Percentiles rank a stretch among this genome's conserved stretches.
Evolutionary conservation across 257 asterid species (phyloP).

Genomic region (Schizonepeta tenuifolia): DNA sequence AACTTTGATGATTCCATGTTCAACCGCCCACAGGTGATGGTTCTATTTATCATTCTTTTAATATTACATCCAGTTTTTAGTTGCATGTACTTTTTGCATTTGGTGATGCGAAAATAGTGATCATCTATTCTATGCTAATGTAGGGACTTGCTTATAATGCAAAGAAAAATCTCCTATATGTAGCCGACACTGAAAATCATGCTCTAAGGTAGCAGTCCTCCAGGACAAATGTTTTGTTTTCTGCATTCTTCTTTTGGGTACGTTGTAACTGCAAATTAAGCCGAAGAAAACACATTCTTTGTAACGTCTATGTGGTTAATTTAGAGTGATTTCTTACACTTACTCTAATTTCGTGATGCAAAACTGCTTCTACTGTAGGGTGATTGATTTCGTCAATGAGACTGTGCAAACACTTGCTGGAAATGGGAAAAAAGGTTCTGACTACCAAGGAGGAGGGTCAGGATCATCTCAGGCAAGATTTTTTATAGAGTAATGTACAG

Average conservation of each 20-base stretch:
- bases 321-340: background rate
- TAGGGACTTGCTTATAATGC: constrained; percentile 92
- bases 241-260: constrained; percentile 3
- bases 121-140: constrained; percentile 12
- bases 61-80: constrained; percentile 5
- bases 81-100: constrained; percentile 13
- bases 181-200: constrained; percentile 98
- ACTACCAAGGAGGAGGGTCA: constrained; percentile 87
- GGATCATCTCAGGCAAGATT: constrained; percentile 86
- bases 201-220: constrained; percentile 74
- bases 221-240: constrained; percentile 2
- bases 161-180: constrained; percentile 85
- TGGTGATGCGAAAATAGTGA: constrained; percentile 5
- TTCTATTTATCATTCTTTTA: constrained; percentile 12
- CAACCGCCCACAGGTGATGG: constrained; percentile 87
- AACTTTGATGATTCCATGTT: constrained; percentile 89
- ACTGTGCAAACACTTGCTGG: constrained; percentile 89
- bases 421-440: constrained; percentile 97
- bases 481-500: background rate
- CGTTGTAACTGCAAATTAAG: background rate
- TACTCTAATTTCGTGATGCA: constrained; percentile 9
- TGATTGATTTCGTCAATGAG: constrained; percentile 89
- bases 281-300: background rate
- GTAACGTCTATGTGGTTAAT: too few relatives aligned
- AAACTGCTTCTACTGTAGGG: constrained; percentile 50